phyloP scores from a whole-genome alignment of 768 basidiomycete species.

The Auricularia sp. region DNA sequence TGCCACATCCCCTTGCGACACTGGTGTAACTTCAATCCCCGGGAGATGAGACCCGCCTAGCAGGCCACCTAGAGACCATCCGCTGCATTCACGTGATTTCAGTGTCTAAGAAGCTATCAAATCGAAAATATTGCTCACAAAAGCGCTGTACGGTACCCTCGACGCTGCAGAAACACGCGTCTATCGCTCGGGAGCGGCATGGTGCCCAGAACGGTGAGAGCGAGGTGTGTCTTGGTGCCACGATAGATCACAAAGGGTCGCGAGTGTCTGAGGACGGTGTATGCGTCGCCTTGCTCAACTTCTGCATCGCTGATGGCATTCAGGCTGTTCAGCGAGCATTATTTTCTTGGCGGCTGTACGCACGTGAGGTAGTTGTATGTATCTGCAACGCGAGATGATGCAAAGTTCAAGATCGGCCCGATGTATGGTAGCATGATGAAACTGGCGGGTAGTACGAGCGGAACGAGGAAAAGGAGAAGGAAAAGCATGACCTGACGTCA shows the following conservation, averaged over 20 bases:
- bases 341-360: too few species aligned
- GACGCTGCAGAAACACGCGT: constrained; percentile 11
- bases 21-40: constrained; percentile 11
- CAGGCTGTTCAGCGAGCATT: background rate
- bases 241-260: constrained; percentile 11
- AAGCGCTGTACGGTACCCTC: constrained; percentile 11
- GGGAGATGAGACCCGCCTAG: constrained; percentile 12
- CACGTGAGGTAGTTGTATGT: constrained; percentile 1
- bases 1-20: background rate
- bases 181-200: constrained; percentile 8
- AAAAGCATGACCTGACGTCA: background rate
- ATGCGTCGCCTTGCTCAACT: constrained; percentile 3
- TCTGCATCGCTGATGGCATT: constrained; percentile 7
- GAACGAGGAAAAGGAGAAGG: background rate
- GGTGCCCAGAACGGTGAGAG: constrained; percentile 9
- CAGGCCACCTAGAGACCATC: constrained; percentile 9
- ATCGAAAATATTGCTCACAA: constrained; percentile 3
- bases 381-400: background rate
- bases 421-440: background rate
- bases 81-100: constrained; percentile 2
- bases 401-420: background rate
- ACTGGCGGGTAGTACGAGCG: background rate
- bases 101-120: background rate
- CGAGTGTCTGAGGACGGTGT: constrained; percentile 9
- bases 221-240: constrained; percentile 7